Evolutionary conservation across 1,284 basidiomycete species (phyloP).

Genomic region (Austroboletus niveus): DNA sequence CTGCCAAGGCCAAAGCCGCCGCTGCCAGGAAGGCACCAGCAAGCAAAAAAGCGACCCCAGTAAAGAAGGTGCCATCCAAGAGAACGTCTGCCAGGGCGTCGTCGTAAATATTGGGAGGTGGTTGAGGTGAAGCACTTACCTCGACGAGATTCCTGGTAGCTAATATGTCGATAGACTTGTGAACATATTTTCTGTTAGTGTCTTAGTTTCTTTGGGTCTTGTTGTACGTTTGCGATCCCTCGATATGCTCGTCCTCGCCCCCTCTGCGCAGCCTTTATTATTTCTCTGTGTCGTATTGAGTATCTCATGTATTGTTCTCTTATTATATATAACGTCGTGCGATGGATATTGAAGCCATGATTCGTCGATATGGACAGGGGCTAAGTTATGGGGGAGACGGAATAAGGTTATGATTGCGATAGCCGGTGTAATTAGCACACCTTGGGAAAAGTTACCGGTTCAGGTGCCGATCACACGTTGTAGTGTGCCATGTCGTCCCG

Average conservation of each 20-base stretch:
- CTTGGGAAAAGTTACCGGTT: conserved; percentile 13
- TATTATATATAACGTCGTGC: conserved; percentile 15
- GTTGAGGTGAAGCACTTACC: conserved; percentile 2
- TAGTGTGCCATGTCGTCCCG: conserved; percentile 32
- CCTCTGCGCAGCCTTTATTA: conserved; percentile 24
- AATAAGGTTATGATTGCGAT: conserved; percentile 1
- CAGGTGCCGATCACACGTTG: conserved; percentile 10
- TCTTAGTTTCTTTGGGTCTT: conserved; percentile 12
- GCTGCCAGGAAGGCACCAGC: conserved; percentile 33
- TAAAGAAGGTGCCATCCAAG: conserved; percentile 29
- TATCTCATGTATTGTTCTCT: conserved; percentile 29
- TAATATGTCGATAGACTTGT: conserved; percentile 3
- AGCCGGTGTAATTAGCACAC: background rate
- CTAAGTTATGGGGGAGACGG: background rate
- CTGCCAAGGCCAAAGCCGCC: conserved; percentile 37
- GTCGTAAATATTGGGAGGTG: conserved; percentile 8
- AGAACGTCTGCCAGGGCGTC: conserved; percentile 19
- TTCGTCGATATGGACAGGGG: conserved; percentile 7
- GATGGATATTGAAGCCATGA: background rate
- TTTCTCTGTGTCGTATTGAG: conserved; percentile 28
- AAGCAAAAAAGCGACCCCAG: conserved; percentile 38
- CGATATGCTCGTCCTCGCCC: conserved; percentile 27
- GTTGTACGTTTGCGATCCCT: conserved; percentile 34
- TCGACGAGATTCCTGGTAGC: background rate
- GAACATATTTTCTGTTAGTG: background rate